Evolutionary conservation across 1,284 basidiomycete species (phyloP), one percentile per base, ranked within the genome.

Genomic region (Xerocomus nothofagi): DNA sequence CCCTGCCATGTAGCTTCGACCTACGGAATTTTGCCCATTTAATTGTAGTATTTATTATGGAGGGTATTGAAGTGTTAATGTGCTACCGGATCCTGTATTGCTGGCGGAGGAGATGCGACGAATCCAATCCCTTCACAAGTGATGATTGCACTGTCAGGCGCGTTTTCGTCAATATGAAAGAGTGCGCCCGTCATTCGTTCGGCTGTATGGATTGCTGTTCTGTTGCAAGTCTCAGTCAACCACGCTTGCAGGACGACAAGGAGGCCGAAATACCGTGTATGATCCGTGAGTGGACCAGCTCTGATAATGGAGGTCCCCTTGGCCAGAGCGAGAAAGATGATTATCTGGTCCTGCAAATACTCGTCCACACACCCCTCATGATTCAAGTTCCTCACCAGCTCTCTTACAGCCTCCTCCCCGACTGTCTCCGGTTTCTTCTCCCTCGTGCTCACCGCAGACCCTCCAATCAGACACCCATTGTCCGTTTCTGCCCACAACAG

Each of bases 181-280:
- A 71, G 80, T 17, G 84, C 85, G 11, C 75, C 73, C 0, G 86
- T 82, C 38, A 89, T 71, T 55, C 78, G 74, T 57, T 86, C 78
- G 0, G 82, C 80, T 2, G 87, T 68, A 77, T 83, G 85, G 31
- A 89, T 86, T 1, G 86, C 86, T 12, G 86, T 86, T 52, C 86
- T 87, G 54, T 21, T 41, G 20, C 26, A 49, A 6, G 12, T n/a
- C 29, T 53, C 43, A 36, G 42, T 54, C 36, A 23, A 52, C 18
- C n/a, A n/a, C n/a, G n/a, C 24, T 26, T 17, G 12, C 17, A 36
- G 18, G n/a, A 33, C 4, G 30, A 21, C 20, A 10, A 41, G 36
- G 17, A 46, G 12, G 32, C 23, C 36, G 14, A 50, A 73, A 44
- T 50, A 84, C 86, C 72, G 75, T 4, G 87, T 87, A 66, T 89